Percentiles rank a stretch among this genome's conserved stretches.
phyloP scores from a whole-genome alignment of 176 grass and related monocot genomes.

The Tillandsia leiboldiana region DNA sequence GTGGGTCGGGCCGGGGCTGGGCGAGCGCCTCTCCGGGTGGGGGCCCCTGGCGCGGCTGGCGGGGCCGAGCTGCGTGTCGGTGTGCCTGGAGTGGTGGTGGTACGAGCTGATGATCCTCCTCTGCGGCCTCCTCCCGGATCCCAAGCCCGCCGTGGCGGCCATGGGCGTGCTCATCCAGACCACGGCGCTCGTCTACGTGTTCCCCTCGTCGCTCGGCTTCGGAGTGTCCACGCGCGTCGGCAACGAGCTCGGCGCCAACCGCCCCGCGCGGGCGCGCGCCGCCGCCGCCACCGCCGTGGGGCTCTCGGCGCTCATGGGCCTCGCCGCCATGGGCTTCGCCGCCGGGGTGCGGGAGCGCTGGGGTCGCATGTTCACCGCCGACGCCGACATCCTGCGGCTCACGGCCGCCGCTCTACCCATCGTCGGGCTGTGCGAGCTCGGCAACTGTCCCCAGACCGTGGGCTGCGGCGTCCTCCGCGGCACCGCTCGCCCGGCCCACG shows the following conservation, averaged over 20 bases:
- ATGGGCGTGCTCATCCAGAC: constrained; percentile 20
- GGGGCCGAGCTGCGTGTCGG: constrained; percentile 66
- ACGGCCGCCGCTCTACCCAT: constrained; percentile 8
- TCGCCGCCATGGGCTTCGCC: background rate
- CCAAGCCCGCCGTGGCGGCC: constrained; percentile 1
- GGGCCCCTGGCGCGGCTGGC: constrained; percentile 49
- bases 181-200: constrained; percentile 15
- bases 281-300: background rate
- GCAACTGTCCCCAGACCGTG: constrained; percentile 20
- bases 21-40: constrained; percentile 66
- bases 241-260: constrained; percentile 9
- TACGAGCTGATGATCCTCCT: constrained; percentile 27
- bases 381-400: constrained; percentile 14
- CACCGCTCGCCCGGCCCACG: background rate
- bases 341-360: background rate
- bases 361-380: constrained; percentile 14
- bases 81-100: constrained; percentile 35
- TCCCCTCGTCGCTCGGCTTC: constrained; percentile 5
- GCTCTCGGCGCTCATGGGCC: background rate
- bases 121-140: constrained; percentile 3
- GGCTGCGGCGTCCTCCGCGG: constrained; percentile 21
- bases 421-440: constrained; percentile 23
- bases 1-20: constrained; percentile 4
- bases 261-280: background rate
- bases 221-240: constrained; percentile 7